Evolutionary conservation across 1,284 basidiomycete genomes (phyloP), one percentile per base, ranked within the genome.

Genomic region (Ustilago bromivora): DNA sequence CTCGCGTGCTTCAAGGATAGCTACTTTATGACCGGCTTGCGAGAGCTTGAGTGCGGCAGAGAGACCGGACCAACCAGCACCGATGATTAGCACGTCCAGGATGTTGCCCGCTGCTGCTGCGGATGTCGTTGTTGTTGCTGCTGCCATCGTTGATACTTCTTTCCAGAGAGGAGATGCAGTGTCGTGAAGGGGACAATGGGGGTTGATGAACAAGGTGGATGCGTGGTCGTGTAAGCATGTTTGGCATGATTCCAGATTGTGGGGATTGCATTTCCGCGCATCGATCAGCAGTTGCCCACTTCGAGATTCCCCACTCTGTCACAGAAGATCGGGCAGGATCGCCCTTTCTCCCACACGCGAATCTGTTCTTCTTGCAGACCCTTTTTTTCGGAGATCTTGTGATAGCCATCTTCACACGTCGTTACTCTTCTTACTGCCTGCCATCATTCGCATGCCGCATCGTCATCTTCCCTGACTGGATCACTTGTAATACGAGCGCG

Each of bases 51-150:
- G 82, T 2, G 88, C 88, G 1, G 88, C 88, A 5, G 87, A 86
- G 12, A 88, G 83, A 34, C 88, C 88, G 2, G 88, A 82, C 87
- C 88, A 88, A 15, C 88, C 88, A 11, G 88, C 88, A 15, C 89
- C 89, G 56, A 89, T 82, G 72, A 89, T 85, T 78, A 88, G 84
- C 12, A 87, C 87, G 67, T 88, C 88, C 70, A 76, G 53, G 4
- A 71, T 65, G 40, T 63, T 64, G 28, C 58, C 32, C 6, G 52
- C 36, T 3, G 65, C 61, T 1, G 51, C 61, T 13, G 61, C 36
- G 7, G 51, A 47, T 1, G 68, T 61, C 40, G 67, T 57, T 56
- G 74, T 66, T 59, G 59, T 57, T 57, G 57, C 51, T 31, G 66
- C 69, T 62, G 65, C 61, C 34, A 35, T 66, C 13, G 10, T 15